A percentile compares a stretch with the other conserved stretches of the same genome.
Conservation (phyloP, 164 flowering plant species). For the Berberis vulgaris region DNA sequence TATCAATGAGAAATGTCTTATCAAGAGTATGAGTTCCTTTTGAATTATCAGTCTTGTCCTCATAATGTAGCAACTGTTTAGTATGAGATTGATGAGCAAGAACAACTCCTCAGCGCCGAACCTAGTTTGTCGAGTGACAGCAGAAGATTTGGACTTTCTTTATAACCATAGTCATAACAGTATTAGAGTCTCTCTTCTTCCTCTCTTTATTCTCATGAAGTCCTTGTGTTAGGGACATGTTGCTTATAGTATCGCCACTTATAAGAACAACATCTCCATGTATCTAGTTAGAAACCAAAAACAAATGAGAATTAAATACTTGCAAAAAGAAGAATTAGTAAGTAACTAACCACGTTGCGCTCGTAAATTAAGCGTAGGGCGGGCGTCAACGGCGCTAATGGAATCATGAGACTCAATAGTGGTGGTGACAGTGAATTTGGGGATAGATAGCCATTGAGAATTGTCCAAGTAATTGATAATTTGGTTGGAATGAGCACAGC, state of each 20-base stretch:
- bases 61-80: constrained; percentile 75
- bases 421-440: constrained; percentile 52
- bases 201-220: constrained; percentile 86
- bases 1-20: constrained; percentile 53
- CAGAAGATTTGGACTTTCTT: constrained; percentile 72
- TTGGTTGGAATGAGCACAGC: constrained; percentile 90
- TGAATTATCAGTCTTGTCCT: constrained; percentile 53
- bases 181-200: constrained; percentile 66
- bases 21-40: constrained; percentile 65
- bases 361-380: constrained; percentile 68
- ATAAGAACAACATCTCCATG: constrained; percentile 83
- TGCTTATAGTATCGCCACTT: constrained; percentile 92
- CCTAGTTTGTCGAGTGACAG: constrained; percentile 68
- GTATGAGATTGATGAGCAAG: constrained; percentile 79
- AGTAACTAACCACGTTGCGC: constrained; percentile 52
- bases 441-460: constrained; percentile 63
- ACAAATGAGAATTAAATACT: no score
- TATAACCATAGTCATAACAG: constrained; percentile 94
- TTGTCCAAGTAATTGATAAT: constrained; percentile 65
- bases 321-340: no score
- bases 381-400: constrained; percentile 90
- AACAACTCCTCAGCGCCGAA: constrained; percentile 90
- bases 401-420: constrained; percentile 77
- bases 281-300: no score
- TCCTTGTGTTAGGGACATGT: constrained; percentile 71